A percentile compares a stretch with the other conserved stretches of the same genome.
Conservation (phyloP, 108 stramenopile species). For the Nitzschia putrida region DNA sequence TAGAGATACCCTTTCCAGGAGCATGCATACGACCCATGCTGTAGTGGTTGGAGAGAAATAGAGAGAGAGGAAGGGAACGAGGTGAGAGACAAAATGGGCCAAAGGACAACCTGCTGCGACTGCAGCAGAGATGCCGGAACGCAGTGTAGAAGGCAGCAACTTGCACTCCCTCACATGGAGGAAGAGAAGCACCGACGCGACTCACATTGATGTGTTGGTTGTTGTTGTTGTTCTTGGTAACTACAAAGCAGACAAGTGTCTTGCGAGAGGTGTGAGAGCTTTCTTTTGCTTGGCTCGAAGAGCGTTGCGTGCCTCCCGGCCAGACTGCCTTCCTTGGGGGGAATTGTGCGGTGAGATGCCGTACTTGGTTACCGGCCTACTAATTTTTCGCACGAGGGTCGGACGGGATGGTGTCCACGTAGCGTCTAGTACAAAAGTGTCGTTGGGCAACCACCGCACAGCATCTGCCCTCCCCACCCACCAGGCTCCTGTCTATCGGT, state of each 20-base stretch:
- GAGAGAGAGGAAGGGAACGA: slow-evolving; percentile 16
- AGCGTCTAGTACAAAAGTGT: not conserved
- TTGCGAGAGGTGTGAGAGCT: not conserved
- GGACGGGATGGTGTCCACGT: not conserved
- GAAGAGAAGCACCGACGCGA: slow-evolving; percentile 65
- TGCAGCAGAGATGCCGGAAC: not conserved
- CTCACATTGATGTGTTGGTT: slow-evolving; percentile 66
- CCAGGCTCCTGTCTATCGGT: not conserved
- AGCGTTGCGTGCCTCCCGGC: not conserved
- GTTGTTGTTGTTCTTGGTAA: too few species aligned
- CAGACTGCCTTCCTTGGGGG: not conserved
- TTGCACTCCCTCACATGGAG: slow-evolving; percentile 18
- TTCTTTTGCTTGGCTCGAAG: not conserved
- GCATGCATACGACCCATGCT: slow-evolving; percentile 95
- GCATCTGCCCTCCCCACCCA: not conserved
- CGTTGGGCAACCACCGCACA: slow-evolving; percentile 8
- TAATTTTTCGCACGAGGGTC: slow-evolving; percentile 18
- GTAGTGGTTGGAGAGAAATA: slow-evolving; percentile 2
- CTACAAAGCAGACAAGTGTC: slow-evolving; percentile 8
- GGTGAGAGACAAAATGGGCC: not conserved
- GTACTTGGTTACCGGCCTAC: slow-evolving; percentile 25
- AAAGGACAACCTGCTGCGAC: slow-evolving; percentile 1
- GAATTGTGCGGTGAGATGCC: slow-evolving; percentile 9
- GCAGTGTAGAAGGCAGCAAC: slow-evolving; percentile 85
- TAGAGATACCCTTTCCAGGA: slow-evolving; percentile 99